Evolutionary conservation across 306 rosid genomes (phyloP), one percentile per base, ranked within the genome.

Genomic region (Arachis stenosperma): DNA sequence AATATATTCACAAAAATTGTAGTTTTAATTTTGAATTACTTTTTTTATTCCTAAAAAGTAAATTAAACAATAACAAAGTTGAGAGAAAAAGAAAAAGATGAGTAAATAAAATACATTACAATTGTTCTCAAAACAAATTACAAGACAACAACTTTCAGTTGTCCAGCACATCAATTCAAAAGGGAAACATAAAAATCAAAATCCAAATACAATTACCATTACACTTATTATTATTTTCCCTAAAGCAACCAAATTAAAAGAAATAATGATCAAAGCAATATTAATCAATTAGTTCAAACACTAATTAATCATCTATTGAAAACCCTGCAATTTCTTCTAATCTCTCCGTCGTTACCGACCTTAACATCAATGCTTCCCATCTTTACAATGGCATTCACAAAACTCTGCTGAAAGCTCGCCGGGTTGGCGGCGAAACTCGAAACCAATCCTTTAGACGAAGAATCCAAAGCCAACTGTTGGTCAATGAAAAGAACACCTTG

Each of bases 401-500:
- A 87, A 7, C 81, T 80, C 13, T 52, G 61, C 8, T 33, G 14
- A 65, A 85, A 89, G 27, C 52, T 56, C 3, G 2, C 60, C 3
- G 52, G 66, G 15, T 85, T 78, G 1, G 64, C 54, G 0, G 90
- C 86, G 73, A 85, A 85, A 6, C 41, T 15, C 0, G 78, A 42
- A 6, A 89, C 90, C 9, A 80, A 51, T 1, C 81, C 67, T 2
- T 33, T 43, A 0, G 87, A 73, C 0, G 78, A 65, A 2, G 50
- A 52, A 68, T 87, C 88, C 22, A 62, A 33, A 13, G 78, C 85
- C 36, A 89, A 77, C 11, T 85, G 70, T 51, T 87, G 92, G 17
- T 89, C 96, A 8, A 87, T 39, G 5, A 65, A 48, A 40, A 89
- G 61, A 9, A 89, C 48, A 6, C 91, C 91, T 78, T 63, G 81